Percentiles rank a stretch among this genome's conserved stretches.
phyloP scores from a whole-genome alignment of 495 filamentous ascomycete species.

The Saxophila tyrrhenica region DNA sequence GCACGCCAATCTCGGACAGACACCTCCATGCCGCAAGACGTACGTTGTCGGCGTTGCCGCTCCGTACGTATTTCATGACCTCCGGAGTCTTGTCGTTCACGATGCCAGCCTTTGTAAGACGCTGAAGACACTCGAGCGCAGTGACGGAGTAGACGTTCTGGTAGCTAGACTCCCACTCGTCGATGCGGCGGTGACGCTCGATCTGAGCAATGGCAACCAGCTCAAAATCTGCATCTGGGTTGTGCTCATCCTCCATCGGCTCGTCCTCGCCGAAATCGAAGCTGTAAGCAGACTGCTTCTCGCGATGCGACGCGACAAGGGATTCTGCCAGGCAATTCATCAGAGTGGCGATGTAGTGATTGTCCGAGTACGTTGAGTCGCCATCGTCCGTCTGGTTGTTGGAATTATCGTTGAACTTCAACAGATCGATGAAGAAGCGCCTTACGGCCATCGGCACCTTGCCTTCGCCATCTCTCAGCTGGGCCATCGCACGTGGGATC shows the following conservation, averaged over 20 bases:
- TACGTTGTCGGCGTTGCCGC: conserved; percentile 66
- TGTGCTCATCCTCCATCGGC: conserved; percentile 13
- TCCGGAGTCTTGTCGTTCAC: conserved; percentile 50
- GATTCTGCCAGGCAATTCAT: conserved; percentile 70
- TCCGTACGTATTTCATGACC: conserved; percentile 69
- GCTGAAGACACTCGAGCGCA: conserved; percentile 65
- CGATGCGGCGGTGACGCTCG: conserved; percentile 79
- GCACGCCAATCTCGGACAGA: conserved; percentile 64
- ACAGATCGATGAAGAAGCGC: conserved; percentile 70
- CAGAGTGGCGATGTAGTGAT: conserved; percentile 71
- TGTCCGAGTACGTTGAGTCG: conserved; percentile 56
- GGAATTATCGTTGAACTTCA: conserved; percentile 87
- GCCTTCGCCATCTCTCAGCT: conserved; percentile 61
- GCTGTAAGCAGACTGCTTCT: conserved; percentile 21
- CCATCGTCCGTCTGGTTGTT: conserved; percentile 49
- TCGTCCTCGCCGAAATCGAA: conserved; percentile 41
- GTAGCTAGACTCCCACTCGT: conserved; percentile 85
- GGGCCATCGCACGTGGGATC: conserved; percentile 67
- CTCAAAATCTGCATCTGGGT: conserved; percentile 44
- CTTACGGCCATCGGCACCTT: conserved; percentile 65
- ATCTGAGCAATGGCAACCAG: conserved; percentile 69
- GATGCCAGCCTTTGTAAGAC: conserved; percentile 59
- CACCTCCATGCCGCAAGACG: conserved; percentile 74
- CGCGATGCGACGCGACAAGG: conserved; percentile 37
- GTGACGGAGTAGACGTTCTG: conserved; percentile 83